Conservation (phyloP, 2,329 filamentous ascomycete species). For the Tolypocladium ophioglossoides region DNA sequence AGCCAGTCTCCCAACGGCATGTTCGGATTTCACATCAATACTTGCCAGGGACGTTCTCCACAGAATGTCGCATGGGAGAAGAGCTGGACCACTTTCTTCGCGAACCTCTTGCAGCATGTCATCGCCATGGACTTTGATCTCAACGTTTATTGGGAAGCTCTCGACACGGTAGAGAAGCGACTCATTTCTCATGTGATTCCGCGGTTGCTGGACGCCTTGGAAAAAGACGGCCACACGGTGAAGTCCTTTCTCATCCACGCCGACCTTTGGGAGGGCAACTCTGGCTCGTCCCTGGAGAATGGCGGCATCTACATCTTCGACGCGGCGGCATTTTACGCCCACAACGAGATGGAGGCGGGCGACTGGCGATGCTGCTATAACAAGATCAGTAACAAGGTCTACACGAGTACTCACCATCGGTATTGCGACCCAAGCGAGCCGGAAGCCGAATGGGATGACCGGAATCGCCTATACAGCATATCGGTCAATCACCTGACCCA, state of each 20-base stretch:
- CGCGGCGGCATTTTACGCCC: not conserved
- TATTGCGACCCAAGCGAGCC: not conserved
- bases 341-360: not conserved
- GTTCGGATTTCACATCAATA: not conserved
- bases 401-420: not conserved
- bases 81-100: not conserved
- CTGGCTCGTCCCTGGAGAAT: not conserved
- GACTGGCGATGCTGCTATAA: constrained; percentile 2
- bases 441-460: not conserved
- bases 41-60: too few species aligned
- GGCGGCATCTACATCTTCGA: too few species aligned
- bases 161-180: not conserved
- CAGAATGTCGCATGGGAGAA: too few species aligned
- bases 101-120: too few species aligned
- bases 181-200: not conserved
- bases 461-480: not conserved
- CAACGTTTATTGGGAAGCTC: not conserved
- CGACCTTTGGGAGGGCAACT: not conserved
- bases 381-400: not conserved
- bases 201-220: not conserved
- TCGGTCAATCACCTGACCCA: not conserved
- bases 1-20: not conserved
- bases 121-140: too few species aligned
- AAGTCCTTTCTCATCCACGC: not conserved
- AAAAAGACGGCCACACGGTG: too few species aligned